Conservation (phyloP, 1,139 yeast species). For the Nadsonia commutata region DNA sequence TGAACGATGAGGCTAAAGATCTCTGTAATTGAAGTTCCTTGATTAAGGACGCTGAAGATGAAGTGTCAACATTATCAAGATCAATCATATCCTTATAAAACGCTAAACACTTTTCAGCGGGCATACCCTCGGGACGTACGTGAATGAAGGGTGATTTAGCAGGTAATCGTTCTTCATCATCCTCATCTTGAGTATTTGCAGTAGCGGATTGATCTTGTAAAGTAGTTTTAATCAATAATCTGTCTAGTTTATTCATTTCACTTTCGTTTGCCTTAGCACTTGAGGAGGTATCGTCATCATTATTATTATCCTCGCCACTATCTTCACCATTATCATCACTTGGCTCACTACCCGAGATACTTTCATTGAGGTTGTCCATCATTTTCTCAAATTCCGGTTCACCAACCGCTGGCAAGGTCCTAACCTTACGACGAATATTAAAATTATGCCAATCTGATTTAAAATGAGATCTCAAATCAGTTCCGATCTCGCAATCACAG, state of each 20-base stretch:
- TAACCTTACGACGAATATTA: not conserved
- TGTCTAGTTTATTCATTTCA: not conserved
- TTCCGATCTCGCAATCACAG: no score
- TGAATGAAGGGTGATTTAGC: not conserved
- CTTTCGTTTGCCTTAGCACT: not conserved
- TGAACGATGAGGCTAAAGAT: not conserved
- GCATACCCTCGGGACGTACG: not conserved
- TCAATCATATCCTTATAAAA: not conserved
- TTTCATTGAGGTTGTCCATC: not conserved
- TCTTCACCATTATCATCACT: not conserved
- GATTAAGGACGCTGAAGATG: not conserved
- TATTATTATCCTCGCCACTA: not conserved
- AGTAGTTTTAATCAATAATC: not conserved
- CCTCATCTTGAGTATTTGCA: not conserved
- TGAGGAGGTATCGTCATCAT: not conserved
- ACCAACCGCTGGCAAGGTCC: not conserved
- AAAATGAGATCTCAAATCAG: not conserved
- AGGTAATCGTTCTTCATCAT: not conserved
- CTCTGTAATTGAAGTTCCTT: not conserved
- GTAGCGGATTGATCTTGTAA: not conserved
- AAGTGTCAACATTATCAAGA: not conserved
- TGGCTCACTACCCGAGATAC: not conserved
- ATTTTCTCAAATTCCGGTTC: not conserved
- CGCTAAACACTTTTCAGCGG: not conserved
- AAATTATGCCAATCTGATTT: not conserved